Conservation (phyloP, 106 monocot genomes). For the Dioscorea zingiberensis region DNA sequence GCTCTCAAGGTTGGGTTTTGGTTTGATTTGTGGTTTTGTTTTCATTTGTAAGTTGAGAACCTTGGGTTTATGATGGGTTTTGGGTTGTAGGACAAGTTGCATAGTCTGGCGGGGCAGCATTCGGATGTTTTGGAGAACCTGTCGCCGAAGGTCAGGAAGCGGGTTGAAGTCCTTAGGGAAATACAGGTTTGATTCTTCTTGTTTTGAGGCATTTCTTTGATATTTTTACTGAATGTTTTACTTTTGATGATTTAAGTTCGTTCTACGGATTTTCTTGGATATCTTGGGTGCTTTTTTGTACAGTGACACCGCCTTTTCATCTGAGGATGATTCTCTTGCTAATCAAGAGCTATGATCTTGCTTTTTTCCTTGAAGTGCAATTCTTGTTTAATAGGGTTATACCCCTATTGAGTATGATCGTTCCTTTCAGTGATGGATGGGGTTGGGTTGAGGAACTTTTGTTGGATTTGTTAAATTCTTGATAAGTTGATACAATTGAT, state of each 20-base stretch:
- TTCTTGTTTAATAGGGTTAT: no score
- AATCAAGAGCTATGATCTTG: not conserved
- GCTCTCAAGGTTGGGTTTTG: slow-evolving; percentile 10
- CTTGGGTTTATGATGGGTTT: slow-evolving; percentile 3
- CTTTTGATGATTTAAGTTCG: not conserved
- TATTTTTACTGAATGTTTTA: not conserved
- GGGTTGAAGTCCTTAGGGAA: slow-evolving; percentile 42
- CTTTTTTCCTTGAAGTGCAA: no score
- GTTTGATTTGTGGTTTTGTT: not conserved
- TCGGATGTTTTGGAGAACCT: slow-evolving; percentile 32
- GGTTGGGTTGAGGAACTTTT: no score
- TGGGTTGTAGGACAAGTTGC: slow-evolving; percentile 33
- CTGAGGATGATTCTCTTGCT: not conserved
- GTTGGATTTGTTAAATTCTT: no score
- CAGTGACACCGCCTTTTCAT: not conserved
- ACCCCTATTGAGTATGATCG: no score
- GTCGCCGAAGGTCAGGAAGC: slow-evolving; percentile 34
- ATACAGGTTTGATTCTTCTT: slow-evolving; percentile 33
- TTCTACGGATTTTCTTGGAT: not conserved
- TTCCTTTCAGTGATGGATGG: no score
- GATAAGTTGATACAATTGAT: no score
- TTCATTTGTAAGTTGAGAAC: not conserved
- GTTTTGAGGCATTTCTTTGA: not conserved
- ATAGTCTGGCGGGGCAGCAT: slow-evolving; percentile 32
- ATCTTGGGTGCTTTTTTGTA: not conserved